These are phyloP conservation scores for Isoetes taiwanensis DNA, from an alignment of 75 land plant genomes.

Conservation along the genomic window DNA sequence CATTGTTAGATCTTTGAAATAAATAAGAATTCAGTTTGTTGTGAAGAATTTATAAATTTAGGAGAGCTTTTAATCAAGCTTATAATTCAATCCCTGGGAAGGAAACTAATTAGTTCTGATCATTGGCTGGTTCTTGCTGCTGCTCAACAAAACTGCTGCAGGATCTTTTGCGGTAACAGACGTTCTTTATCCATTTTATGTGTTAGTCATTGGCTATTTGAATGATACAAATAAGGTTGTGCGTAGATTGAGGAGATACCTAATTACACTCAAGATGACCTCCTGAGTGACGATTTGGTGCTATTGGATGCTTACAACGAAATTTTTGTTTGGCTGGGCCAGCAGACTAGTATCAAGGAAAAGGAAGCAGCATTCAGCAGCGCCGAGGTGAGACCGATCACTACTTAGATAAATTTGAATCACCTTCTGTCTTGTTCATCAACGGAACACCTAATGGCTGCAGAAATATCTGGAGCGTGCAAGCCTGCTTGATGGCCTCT, in stretches of 20 bases:
- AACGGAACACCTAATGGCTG: too few relatives aligned
- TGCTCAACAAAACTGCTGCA: too few relatives aligned
- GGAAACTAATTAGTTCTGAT: too few relatives aligned
- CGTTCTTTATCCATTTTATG: too few relatives aligned
- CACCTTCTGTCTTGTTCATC: neutral
- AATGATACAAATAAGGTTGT: too few relatives aligned
- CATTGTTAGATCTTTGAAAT: too few relatives aligned
- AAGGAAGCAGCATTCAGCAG: slow-evolving; percentile 72
- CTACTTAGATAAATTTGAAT: neutral
- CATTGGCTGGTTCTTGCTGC: too few relatives aligned
- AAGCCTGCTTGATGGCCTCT: slow-evolving; percentile 49
- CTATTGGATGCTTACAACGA: slow-evolving; percentile 73
- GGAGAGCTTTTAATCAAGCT: too few relatives aligned
- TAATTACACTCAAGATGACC: slow-evolving; percentile 78
- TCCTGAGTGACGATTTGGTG: slow-evolving; percentile 83
- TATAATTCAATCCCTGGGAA: too few relatives aligned
- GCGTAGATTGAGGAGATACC: slow-evolving; percentile 11
- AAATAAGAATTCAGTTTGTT: slow-evolving; percentile 24
- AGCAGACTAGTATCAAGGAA: slow-evolving; percentile 52
- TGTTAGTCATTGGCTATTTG: too few relatives aligned
- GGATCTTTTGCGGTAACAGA: too few relatives aligned
- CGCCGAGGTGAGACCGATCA: slow-evolving; percentile 44
- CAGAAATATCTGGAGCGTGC: slow-evolving; percentile 80
- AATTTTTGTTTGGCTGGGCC: slow-evolving; percentile 86
- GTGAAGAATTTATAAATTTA: too few relatives aligned